Conservation (phyloP, 352 stramenopile genomes). For the Hyaloperonospora arabidopsidis region DNA sequence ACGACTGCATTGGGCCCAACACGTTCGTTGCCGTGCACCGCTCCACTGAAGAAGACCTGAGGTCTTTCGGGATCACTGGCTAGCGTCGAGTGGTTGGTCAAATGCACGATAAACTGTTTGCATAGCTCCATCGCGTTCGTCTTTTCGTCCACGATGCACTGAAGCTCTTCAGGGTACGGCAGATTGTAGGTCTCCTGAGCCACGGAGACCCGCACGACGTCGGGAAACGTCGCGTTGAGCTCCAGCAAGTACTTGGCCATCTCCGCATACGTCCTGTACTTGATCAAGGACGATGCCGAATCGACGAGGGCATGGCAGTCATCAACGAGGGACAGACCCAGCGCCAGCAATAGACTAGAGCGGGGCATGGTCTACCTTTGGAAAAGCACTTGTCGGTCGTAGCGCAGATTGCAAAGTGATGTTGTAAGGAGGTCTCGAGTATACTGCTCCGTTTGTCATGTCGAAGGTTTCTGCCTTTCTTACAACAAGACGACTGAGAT, state of each 20-base stretch:
- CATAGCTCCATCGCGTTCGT: constrained; percentile 37
- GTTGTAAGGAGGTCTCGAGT: too few relatives aligned
- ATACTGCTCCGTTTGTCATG: too few relatives aligned
- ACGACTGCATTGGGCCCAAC: constrained; percentile 88
- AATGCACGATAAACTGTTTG: constrained; percentile 79
- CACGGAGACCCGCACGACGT: constrained; percentile 70
- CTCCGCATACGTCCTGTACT: constrained; percentile 66
- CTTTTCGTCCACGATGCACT: constrained; percentile 45
- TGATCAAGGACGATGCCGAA: constrained; percentile 12
- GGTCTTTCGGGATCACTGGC: constrained; percentile 61
- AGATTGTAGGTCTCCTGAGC: constrained; percentile 80
- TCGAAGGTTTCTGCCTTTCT: too few relatives aligned
- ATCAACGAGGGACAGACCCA: constrained; percentile 6
- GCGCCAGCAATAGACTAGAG: constrained; percentile 10
- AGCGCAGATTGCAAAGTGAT: too few relatives aligned
- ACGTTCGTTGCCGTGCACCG: constrained; percentile 94
- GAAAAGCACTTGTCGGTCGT: not conserved
- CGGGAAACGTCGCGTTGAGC: constrained; percentile 67
- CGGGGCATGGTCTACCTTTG: constrained; percentile 5
- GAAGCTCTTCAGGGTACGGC: constrained; percentile 59
- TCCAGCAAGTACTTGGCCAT: constrained; percentile 55
- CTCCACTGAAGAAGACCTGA: constrained; percentile 94
- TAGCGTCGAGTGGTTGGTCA: constrained; percentile 85
- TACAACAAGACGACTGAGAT: too few relatives aligned
- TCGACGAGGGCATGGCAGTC: constrained; percentile 1